A percentile compares a stretch with the other conserved stretches of the same genome.
These are phyloP conservation scores for Trichosporon inkin DNA, from an alignment of 1,284 basidiomycete genomes.

Conservation along the genomic window DNA sequence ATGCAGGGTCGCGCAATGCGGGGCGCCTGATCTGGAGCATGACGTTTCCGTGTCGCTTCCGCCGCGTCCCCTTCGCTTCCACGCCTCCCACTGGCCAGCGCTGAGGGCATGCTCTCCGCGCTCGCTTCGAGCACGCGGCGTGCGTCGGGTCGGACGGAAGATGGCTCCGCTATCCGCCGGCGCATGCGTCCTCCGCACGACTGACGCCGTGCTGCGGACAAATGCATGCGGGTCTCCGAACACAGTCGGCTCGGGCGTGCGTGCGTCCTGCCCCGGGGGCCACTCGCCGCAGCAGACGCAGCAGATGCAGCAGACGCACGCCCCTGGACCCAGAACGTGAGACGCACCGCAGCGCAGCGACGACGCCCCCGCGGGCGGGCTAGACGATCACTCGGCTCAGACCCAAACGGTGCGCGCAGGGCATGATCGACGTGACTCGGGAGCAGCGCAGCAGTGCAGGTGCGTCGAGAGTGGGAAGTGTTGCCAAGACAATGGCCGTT, in stretches of 20 bases:
- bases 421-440: constrained; percentile 1
- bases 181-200: background rate
- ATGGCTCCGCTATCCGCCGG: constrained; percentile 2
- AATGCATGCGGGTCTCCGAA: background rate
- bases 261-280: no score
- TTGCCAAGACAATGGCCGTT: background rate
- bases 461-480: background rate
- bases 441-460: background rate
- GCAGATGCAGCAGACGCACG: no score
- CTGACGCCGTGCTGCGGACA: background rate
- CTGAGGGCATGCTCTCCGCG: background rate
- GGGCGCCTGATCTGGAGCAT: no score
- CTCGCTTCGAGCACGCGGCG: background rate
- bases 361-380: no score
- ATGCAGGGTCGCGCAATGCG: no score
- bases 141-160: constrained; percentile 7
- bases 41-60: no score
- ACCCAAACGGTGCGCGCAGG: background rate
- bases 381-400: background rate
- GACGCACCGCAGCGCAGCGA: background rate
- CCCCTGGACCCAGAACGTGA: background rate
- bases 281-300: no score
- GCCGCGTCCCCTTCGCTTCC: no score
- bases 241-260: no score
- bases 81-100: no score